Conservation (phyloP, 2,329 filamentous ascomycete species). For the Xylaria sp. region DNA sequence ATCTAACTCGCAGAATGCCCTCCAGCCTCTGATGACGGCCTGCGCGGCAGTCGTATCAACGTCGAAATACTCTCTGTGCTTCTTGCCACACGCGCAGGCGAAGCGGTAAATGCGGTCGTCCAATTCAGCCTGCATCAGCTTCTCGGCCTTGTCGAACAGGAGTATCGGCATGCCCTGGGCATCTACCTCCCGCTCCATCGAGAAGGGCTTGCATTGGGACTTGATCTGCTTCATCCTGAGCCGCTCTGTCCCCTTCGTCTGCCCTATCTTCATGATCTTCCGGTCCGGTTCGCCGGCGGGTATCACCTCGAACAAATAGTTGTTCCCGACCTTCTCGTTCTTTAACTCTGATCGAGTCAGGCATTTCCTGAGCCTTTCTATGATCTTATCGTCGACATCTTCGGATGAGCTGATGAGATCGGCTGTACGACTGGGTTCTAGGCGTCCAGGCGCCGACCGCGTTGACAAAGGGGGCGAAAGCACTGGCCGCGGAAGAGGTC, state of each 20-base stretch:
- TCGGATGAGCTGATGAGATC: not conserved
- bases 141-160: slow-evolving; percentile 5
- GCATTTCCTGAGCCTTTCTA: not conserved
- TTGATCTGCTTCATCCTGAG: slow-evolving; percentile 3
- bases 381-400: slow-evolving; percentile 1
- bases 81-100: not conserved
- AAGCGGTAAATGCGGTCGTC: not conserved
- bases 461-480: not conserved
- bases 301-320: slow-evolving; percentile 16
- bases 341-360: not conserved
- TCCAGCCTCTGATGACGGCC: slow-evolving; percentile 18
- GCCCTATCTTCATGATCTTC: slow-evolving; percentile 22
- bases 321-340: not conserved
- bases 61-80: slow-evolving; percentile 28
- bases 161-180: not conserved
- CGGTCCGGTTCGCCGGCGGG: not conserved
- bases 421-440: not conserved
- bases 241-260: not conserved
- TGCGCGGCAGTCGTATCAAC: slow-evolving; percentile 6
- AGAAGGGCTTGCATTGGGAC: not conserved
- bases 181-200: slow-evolving; percentile 4
- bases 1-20: slow-evolving; percentile 18
- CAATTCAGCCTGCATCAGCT: slow-evolving; percentile 1
- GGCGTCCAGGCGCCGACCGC: not conserved
- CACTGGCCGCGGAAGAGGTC: not conserved